Evolutionary conservation across 1,139 yeast species (phyloP), one percentile per base, ranked within the genome.

Genomic region (Williopsis jadinii): DNA sequence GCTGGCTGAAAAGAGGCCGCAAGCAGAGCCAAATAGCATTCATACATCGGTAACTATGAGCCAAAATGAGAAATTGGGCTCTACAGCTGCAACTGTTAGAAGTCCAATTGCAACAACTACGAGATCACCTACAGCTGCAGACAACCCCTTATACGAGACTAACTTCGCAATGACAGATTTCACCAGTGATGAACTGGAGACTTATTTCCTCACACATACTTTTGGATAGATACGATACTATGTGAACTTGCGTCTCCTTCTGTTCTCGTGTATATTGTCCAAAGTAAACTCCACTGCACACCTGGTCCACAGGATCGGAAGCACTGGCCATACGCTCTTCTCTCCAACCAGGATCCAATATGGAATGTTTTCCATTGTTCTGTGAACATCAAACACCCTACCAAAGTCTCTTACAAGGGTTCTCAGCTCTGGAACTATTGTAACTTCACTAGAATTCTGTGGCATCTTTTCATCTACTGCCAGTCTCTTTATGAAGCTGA

Each of bases 291-390:
- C 99, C 44, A 90, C 84, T 1, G 92, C 79, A 55, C 97, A 86
- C 41, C 99, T 68, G 0, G 95, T 84, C 79, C 90, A 82, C 35
- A 94, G 68, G 36, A 90, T 67, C 0, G 97, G 87, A 49, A 87
- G 71, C 46, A 86, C 75, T 1, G 96, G 95, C 98, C 98, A 92
- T 0, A 90, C 88, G 38, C 95, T 84, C 50, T 84, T 71, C 60
- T 90, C 97, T 5, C 99, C 99, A 30, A 90, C 88, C 41, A 75
- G 66, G 3, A 88, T 78, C 95, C 97, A 90, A 56, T 87, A 87
- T 3, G 88, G 85, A 28, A 88, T 83, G 57, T 86, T 88, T 43
- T 66, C 76, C 41, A 65, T 58, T 11, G 76, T 65, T 45, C 76
- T 68, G 48, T 86, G 85, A 9, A 86, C 80, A 52, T 88, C 95